phyloP scores from a whole-genome alignment of 2,329 filamentous ascomycete species.

The Pseudocercospora pini-densiflorae region DNA sequence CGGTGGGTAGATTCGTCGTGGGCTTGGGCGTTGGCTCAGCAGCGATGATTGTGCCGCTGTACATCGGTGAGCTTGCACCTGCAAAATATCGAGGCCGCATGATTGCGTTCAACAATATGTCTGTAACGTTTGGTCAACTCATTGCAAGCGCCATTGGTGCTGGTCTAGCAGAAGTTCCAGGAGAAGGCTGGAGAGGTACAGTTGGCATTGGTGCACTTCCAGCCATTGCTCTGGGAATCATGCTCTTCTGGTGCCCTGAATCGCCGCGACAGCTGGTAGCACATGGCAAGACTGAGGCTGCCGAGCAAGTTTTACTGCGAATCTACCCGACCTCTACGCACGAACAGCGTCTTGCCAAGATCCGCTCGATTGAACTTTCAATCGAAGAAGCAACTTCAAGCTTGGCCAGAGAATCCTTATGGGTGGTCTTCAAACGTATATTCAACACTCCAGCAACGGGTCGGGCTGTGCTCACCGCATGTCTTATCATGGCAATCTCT shows the following conservation, averaged over 20 bases:
- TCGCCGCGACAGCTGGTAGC: conserved; percentile 54
- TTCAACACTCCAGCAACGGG: conserved; percentile 51
- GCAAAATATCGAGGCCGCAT: conserved; percentile 55
- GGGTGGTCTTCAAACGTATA: conserved; percentile 50
- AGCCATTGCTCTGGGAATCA: conserved; percentile 48
- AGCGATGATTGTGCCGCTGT: conserved; percentile 50
- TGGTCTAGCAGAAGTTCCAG: conserved; percentile 40
- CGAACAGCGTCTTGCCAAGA: conserved; percentile 51
- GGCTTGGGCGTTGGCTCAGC: conserved; percentile 56
- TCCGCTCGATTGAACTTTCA: conserved; percentile 46
- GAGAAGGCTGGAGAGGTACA: conserved; percentile 57
- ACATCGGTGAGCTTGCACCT: conserved; percentile 58
- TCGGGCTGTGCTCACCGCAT: conserved; percentile 52
- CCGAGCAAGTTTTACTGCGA: conserved; percentile 43
- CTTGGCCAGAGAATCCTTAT: conserved; percentile 48
- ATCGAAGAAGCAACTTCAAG: conserved; percentile 49
- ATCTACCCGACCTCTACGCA: conserved; percentile 51
- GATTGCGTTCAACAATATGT: conserved; percentile 56
- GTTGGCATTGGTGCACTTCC: conserved; percentile 55
- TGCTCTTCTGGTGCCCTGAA: conserved; percentile 55
- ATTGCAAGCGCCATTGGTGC: conserved; percentile 39
- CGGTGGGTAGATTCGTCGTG: conserved; percentile 52
- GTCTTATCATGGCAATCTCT: conserved; percentile 58
- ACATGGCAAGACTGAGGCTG: conserved; percentile 49
- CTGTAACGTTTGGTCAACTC: conserved; percentile 39